Evolutionary conservation across 768 basidiomycete genomes (phyloP), one percentile per base, ranked within the genome.

Genomic region (Arthromyces matolae): DNA sequence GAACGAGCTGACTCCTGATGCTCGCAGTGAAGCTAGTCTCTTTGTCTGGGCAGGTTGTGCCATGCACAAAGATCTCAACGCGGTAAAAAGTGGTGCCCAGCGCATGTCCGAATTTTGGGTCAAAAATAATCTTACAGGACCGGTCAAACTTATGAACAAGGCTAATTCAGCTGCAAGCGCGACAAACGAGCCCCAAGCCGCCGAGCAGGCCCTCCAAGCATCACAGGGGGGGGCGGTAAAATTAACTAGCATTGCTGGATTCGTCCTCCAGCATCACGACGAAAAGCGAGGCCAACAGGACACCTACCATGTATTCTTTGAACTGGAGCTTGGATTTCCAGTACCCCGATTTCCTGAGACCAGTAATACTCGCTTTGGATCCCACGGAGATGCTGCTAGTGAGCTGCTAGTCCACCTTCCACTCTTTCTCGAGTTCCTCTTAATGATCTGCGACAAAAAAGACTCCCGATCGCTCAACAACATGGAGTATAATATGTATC

Each of bases 21-120:
- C 63, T 24, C 45, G 50, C 35, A 39, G 39, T 23, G 22, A 20
- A 7, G 13, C 64, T 0, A 43, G 60, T 9, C 53, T 69, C 1
- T 71, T 71, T 49, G 48, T 72, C 6, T 66, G 63, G 61, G 65
- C 52, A 19, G 69, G 68, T 1, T 72, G 71, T 51, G 65, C 63
- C 36, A 68, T 68, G 64, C 70, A 72, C 54, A 71, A 71, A 50
- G 68, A 70, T 20, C 54, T 57, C 33, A 72, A 71, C 43, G 52
- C 55, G 8, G 53, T 68, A 36, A 66, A 66, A 38, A 65, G 57
- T 7, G 68, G 68, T 0, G 56, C 58, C 34, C 20, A 23, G 9
- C 54, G 49, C 29, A 67, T 71, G 64, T 42, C 50, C 45, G 47
- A 25, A 16, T 65, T 43, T n/a, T 71, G 67, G 65, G 34, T 32